Evolutionary conservation across 805 yeast genomes (phyloP), one percentile per base, ranked within the genome.

Genomic region (Cyberlindnera japonica): DNA sequence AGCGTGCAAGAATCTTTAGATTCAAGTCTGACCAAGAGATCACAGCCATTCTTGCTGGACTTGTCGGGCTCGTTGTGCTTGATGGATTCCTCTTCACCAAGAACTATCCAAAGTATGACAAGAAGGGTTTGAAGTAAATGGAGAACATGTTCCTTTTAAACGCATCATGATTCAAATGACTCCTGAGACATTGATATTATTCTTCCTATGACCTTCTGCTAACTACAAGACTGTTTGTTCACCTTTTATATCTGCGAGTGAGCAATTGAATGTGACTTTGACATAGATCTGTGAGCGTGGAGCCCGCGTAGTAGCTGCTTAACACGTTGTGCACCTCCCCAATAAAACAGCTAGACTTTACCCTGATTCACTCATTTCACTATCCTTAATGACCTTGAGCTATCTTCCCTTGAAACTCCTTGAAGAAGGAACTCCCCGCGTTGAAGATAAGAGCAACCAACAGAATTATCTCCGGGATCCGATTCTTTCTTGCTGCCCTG

Each of bases 91-190:
- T 78, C 45, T 77, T 79, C 57, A 64, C 64, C 48, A 71, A 68
- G 51, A 75, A 69, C 59, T 79, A 77, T 55, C 70, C 78, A 37
- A 70, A 73, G 61, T 76, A 71, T 58, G 74, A 74, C 53, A 72
- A 74, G 62, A 62, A 46, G 43, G 29, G 18, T 32, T 43, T 47
- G 33, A 46, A 46, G 33, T 46, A 37, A 43, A n/a, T n/a, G n/a
- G n/a, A n/a, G n/a, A n/a, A n/a, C n/a, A n/a, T n/a, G n/a, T n/a
- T n/a, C n/a, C n/a, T 25, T 12, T 25, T 12, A 15, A 25, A 25
- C 28, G 28, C 28, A 13, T 25, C n/a, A 12, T 7, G n/a, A n/a
- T n/a, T n/a, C 30, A 27, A 27, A 27, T 27, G 30, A 27, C 11
- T 22, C 11, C 25, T 22, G 25, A 22, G 25, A 9, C 11, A 22